Evolutionary conservation across 345 rosid species (phyloP), one percentile per base, ranked within the genome.

Genomic region (Salix udensis): DNA sequence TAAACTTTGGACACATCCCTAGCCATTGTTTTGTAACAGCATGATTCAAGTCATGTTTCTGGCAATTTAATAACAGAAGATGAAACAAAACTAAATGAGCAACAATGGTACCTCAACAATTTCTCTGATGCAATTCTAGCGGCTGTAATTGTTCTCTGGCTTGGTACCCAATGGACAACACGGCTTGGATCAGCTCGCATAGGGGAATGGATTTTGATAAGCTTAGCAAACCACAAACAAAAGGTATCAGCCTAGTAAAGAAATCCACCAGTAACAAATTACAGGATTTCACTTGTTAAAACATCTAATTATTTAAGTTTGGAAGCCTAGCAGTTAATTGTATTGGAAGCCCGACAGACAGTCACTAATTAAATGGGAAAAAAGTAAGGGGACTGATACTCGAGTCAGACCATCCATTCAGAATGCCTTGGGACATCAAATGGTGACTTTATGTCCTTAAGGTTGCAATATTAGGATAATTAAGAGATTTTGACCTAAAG

Each of bases 121-220:
- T 96, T 93, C 86, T 90, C 97, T 34, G 98, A 90, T 72, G 92
- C 98, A 70, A 84, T 69, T 87, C 93, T 91, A 46, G 98, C 98
- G 46, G 95, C 91, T 78, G 73, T 85, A 30, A 94, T 92, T 67
- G 91, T 81, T 48, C 76, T 78, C 68, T 71, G 81, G 80, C 86
- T 92, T 31, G 97, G 97, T 64, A 92, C 81, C 91, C 88, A 92
- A 87, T 88, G 84, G 82, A 96, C 90, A 2, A 85, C 81, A 55
- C 92, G 89, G 83, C 86, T 81, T 19, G 87, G 92, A 85, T 91
- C 91, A 84, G 92, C 84, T 76, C 97, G 86, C 96, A 94, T 86
- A 36, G 98, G 98, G 74, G 99, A 96, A 87, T 94, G 98, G 67
- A 94, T 96, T 87, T 91, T 96, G 73, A 94, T 84, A 68, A 96